phyloP scores from a whole-genome alignment of 2,329 filamentous ascomycete species.

The Thelonectria rubi region DNA sequence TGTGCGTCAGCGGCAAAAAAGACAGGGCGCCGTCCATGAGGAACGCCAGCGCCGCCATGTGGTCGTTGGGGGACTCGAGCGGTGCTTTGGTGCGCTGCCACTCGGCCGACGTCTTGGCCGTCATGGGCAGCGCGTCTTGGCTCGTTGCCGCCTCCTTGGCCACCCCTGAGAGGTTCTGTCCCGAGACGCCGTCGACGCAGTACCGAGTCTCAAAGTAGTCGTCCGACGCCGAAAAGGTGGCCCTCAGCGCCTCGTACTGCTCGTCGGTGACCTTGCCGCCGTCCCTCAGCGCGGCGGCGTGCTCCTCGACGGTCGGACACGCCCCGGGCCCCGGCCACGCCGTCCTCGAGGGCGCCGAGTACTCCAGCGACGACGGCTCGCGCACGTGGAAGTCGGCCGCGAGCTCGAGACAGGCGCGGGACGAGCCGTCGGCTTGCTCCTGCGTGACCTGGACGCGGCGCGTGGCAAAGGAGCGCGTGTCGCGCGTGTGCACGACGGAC shows the following conservation, averaged over 20 bases:
- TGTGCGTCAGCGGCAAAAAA: conserved; percentile 55
- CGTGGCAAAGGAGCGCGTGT: conserved; percentile 59
- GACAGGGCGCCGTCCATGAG: conserved; percentile 55
- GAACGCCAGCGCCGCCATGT: conserved; percentile 53
- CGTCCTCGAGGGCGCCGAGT: conserved; percentile 48
- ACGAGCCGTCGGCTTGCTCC: conserved; percentile 46
- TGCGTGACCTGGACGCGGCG: conserved; percentile 57
- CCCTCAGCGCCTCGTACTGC: conserved; percentile 34
- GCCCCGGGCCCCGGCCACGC: conserved; percentile 44
- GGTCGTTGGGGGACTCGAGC: conserved; percentile 42
- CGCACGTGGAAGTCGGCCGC: conserved; percentile 57
- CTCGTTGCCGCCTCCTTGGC: conserved; percentile 52
- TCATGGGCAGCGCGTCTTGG: conserved; percentile 44
- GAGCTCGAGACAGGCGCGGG: conserved; percentile 53
- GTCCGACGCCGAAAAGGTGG: conserved; percentile 43
- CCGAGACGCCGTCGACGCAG: conserved; percentile 52
- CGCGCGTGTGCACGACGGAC: conserved; percentile 49
- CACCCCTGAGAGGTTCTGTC: conserved; percentile 55
- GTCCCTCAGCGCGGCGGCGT: conserved; percentile 27
- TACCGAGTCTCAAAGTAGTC: conserved; percentile 48
- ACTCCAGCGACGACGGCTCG: conserved; percentile 51
- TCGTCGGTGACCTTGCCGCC: conserved; percentile 40
- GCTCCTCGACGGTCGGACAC: conserved; percentile 28
- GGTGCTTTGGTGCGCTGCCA: conserved; percentile 48
- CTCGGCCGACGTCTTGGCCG: conserved; percentile 51